Base-by-base conservation (phyloP, 768 basidiomycete genomes). In the Hirschioporus abietinus region DNA sequence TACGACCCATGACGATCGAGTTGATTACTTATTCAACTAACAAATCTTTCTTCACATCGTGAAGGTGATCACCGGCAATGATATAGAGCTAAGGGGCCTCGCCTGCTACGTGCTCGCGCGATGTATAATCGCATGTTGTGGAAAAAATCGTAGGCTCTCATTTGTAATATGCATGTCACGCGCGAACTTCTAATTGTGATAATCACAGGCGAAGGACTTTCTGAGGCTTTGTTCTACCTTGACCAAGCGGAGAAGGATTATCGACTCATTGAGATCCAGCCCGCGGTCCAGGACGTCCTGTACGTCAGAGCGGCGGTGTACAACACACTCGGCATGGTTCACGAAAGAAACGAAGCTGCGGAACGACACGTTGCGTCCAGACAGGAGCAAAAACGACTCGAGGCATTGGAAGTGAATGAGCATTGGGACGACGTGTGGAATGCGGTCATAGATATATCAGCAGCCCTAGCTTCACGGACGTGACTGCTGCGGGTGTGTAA, bases 51-150 rank as follows among this genome's bases (percentile, higher is more conserved):
- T 30, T 30, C 30, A 3, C 30, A 8, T 30, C n/a, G 30, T 30
- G 1, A 68, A 93, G 91, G 77, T 93, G 36, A 86, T 92, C 60
- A 78, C 78, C 64, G 92, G 90, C 5, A 82, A 86, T 63, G 91
- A 94, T 69, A 71, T 89, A 17, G 93, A 95, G 73, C 88, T 88
- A 66, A 84, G 91, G 62, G 93, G 88, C 17, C 83, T 90, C 63
- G 89, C 86, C 52, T 91, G 87, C 71, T 86, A 90, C 73, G 89
- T 85, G 1, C 75, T 91, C 62, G 90, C 90, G 7, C 84, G 93
- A 66, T 91, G 91, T 71, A 86, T 90, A 58, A 83, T 95, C 35
- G 87, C 85, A 0, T 81, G 68, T 7, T 62, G 60, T 58, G 62
- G 68, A 34, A 62, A 64, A 15, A 60, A 65, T 35, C 42, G 70